phyloP scores from a whole-genome alignment of 495 filamentous ascomycete genomes.

The Staphylotrichum longicolle region DNA sequence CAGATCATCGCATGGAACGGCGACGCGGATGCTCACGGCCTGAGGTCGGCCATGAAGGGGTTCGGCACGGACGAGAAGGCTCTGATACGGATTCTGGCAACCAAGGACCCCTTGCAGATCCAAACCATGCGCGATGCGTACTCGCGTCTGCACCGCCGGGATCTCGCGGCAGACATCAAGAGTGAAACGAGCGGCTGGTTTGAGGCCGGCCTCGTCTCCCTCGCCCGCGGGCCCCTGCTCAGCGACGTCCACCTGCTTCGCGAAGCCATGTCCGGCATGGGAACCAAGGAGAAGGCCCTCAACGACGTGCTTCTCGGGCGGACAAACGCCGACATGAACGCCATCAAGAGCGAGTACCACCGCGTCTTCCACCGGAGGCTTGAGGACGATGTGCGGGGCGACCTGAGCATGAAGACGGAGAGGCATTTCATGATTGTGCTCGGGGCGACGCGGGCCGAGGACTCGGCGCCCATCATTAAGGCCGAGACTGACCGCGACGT shows the following conservation, averaged over 20 bases:
- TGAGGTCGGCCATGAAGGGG: constrained; percentile 85
- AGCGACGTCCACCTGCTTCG: constrained; percentile 65
- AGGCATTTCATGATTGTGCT: constrained; percentile 76
- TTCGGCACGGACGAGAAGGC: constrained; percentile 82
- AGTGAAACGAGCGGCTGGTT: constrained; percentile 75
- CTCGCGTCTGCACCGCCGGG: constrained; percentile 56
- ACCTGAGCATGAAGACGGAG: constrained; percentile 82
- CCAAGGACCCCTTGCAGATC: constrained; percentile 70
- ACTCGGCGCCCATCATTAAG: constrained; percentile 66
- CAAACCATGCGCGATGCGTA: constrained; percentile 66
- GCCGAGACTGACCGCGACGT: constrained; percentile 70
- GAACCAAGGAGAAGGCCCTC: constrained; percentile 81
- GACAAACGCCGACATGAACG: constrained; percentile 77
- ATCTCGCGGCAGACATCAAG: constrained; percentile 70
- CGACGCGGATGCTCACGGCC: constrained; percentile 60
- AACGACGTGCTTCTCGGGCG: constrained; percentile 83
- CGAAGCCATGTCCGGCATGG: constrained; percentile 69
- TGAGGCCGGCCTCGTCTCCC: constrained; percentile 62
- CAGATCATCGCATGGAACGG: constrained; percentile 64
- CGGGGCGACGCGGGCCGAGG: constrained; percentile 67
- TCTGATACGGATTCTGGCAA: constrained; percentile 63
- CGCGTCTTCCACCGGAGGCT: constrained; percentile 58
- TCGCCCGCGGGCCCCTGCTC: constrained; percentile 73
- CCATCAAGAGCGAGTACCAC: constrained; percentile 76
- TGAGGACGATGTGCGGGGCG: constrained; percentile 65